Evolutionary conservation across 176 grass and related monocot species (phyloP).

Genomic region (Oryza officinalis): DNA sequence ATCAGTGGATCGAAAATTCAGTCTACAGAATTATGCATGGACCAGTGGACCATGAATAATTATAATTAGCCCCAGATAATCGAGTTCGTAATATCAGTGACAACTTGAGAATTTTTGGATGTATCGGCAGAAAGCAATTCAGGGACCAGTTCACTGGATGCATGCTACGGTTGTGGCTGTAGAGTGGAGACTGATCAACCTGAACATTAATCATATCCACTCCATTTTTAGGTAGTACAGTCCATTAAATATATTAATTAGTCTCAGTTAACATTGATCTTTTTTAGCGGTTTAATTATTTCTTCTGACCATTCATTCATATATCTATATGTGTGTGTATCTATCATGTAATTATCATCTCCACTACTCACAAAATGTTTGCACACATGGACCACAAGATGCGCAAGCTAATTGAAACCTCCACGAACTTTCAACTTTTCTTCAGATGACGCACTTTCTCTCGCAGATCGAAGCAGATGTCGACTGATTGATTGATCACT

Average conservation of each 20-base stretch:
- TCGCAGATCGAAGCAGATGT: not conserved
- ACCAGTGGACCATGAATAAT: not conserved
- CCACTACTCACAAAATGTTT: constrained; percentile 15
- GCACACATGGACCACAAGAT: not conserved
- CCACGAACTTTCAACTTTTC: not conserved
- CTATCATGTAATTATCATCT: not conserved
- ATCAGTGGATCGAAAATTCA: not conserved
- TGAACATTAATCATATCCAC: not conserved
- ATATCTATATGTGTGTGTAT: not conserved
- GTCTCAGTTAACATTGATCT: not conserved
- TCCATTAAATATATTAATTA: not conserved
- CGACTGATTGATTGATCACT: not conserved
- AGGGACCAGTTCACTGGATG: not conserved
- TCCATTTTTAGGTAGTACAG: not conserved
- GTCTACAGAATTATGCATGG: not conserved
- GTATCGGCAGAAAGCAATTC: not conserved
- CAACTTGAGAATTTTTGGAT: not conserved
- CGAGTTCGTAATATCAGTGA: not conserved
- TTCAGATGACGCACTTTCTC: not conserved
- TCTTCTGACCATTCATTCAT: constrained; percentile 5
- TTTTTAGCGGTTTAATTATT: not conserved
- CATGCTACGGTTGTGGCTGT: not conserved
- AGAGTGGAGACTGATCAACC: not conserved
- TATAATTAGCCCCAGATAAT: not conserved
- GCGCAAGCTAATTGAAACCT: not conserved